Conservation (phyloP, 2,329 filamentous ascomycete genomes). For the Fusarium equiseti region DNA sequence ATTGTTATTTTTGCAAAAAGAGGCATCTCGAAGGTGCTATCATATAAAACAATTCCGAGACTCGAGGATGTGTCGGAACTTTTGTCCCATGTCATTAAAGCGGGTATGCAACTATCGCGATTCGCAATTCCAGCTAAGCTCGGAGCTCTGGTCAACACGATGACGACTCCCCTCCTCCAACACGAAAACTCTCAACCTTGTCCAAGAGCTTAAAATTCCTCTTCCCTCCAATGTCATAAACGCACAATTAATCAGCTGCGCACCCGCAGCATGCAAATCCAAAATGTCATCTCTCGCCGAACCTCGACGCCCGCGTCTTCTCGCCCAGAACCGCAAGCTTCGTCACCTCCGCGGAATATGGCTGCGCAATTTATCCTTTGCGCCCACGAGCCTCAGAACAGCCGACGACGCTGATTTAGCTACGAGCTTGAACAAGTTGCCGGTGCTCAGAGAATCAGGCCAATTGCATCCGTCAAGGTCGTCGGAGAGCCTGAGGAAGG, state of each 20-base stretch:
- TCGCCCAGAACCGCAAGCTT: conserved; percentile 84
- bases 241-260: conserved; percentile 24
- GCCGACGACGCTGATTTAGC: conserved; percentile 84
- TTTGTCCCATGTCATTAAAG: conserved; percentile 36
- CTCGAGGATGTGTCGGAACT: background rate
- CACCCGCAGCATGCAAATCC: conserved; percentile 35
- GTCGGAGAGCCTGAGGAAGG: conserved; percentile 62
- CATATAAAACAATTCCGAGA: background rate
- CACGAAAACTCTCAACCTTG: background rate
- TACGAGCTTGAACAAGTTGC: conserved; percentile 75
- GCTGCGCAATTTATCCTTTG: conserved; percentile 84
- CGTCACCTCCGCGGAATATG: conserved; percentile 90
- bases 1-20: background rate
- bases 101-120: conserved; percentile 47
- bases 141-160: conserved; percentile 38
- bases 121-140: conserved; percentile 36
- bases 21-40: background rate
- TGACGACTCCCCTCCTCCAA: conserved; percentile 33
- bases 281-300: conserved; percentile 55
- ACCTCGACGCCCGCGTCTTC: conserved; percentile 63
- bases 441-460: conserved; percentile 60
- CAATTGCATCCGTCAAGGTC: conserved; percentile 68
- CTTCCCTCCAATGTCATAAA: conserved; percentile 39
- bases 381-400: conserved; percentile 68
- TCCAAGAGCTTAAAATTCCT: conserved; percentile 3